Conservation (phyloP, 192 early-diverging fungal species). For the Umbelopsis ramanniana region DNA sequence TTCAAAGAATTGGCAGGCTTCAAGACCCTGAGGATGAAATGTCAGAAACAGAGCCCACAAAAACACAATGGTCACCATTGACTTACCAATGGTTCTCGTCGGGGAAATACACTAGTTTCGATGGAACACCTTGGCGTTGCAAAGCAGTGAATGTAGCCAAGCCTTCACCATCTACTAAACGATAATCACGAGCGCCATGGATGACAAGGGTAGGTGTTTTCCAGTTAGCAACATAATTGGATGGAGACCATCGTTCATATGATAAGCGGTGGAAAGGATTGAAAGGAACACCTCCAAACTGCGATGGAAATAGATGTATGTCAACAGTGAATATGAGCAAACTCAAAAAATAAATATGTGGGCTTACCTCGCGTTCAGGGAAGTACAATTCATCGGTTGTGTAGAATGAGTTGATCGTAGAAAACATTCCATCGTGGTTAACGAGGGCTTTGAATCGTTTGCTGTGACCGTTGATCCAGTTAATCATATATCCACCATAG, state of each 20-base stretch:
- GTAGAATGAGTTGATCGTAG: slow-evolving; percentile 62
- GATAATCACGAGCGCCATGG: slow-evolving; percentile 71
- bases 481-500: slow-evolving; percentile 85
- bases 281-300: slow-evolving; percentile 70
- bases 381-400: slow-evolving; percentile 84
- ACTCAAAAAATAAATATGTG: background rate
- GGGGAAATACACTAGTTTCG: slow-evolving; percentile 75
- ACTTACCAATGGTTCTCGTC: slow-evolving; percentile 60
- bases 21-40: slow-evolving; percentile 53
- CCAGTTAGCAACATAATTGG: slow-evolving; percentile 70
- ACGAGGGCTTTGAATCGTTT: slow-evolving; percentile 67
- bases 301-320: background rate
- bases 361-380: slow-evolving; percentile 67
- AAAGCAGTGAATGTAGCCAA: slow-evolving; percentile 76
- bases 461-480: slow-evolving; percentile 84
- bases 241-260: slow-evolving; percentile 73
- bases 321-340: too few species aligned
- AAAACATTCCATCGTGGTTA: slow-evolving; percentile 79
- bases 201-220: slow-evolving; percentile 80
- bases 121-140: slow-evolving; percentile 71
- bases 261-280: slow-evolving; percentile 45
- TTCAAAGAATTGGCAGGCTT: slow-evolving; percentile 76
- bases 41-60: background rate
- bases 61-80: background rate
- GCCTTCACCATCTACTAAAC: slow-evolving; percentile 73